Conservation (phyloP, 2,329 filamentous ascomycete species). For the Lachnellula suecica region DNA sequence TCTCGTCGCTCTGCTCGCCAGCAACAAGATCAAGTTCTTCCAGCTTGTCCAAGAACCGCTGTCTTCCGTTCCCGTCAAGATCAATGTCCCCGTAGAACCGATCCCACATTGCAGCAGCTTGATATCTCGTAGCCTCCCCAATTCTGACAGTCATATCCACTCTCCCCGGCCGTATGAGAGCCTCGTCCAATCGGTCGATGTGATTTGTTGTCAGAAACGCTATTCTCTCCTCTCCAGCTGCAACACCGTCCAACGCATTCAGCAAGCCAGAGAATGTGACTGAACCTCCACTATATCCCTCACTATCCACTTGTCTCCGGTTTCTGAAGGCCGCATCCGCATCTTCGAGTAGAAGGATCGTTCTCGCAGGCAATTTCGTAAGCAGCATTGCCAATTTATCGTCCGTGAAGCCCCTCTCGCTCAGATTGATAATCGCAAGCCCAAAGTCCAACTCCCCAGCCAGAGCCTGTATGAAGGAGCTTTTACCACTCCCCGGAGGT, state of each 20-base stretch:
- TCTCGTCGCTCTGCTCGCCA: constrained; percentile 24
- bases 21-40: constrained; percentile 70
- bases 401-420: constrained; percentile 55
- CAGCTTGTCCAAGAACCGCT: constrained; percentile 70
- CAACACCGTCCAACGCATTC: constrained; percentile 86
- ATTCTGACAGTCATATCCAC: constrained; percentile 93
- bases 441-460: constrained; percentile 64
- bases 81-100: constrained; percentile 91
- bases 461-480: constrained; percentile 91
- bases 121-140: constrained; percentile 81
- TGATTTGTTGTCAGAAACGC: constrained; percentile 96
- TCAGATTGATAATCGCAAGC: constrained; percentile 52
- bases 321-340: constrained; percentile 49
- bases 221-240: constrained; percentile 89
- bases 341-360: constrained; percentile 56
- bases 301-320: constrained; percentile 57
- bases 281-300: constrained; percentile 30
- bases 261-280: constrained; percentile 85
- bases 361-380: constrained; percentile 48
- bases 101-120: constrained; percentile 87
- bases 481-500: constrained; percentile 76
- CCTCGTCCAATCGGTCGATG: constrained; percentile 80
- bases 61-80: constrained; percentile 56
- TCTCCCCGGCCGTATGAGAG: constrained; percentile 83
- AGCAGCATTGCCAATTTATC: constrained; percentile 51